Percentiles rank a stretch among this genome's conserved stretches.
phyloP scores from a whole-genome alignment of 495 filamentous ascomycete genomes.

The Elasticomyces elasticus region DNA sequence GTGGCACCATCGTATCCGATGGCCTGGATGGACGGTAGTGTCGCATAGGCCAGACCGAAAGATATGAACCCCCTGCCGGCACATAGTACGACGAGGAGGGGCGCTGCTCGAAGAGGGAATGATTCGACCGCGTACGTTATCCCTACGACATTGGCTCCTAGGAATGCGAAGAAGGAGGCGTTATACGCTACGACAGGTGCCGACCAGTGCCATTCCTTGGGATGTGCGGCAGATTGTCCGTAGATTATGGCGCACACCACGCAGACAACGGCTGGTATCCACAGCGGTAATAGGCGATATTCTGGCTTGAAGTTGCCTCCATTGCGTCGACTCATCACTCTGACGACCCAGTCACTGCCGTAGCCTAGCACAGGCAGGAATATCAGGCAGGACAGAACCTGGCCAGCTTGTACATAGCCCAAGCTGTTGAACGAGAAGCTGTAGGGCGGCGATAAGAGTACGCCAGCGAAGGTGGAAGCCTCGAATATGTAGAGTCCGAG shows the following conservation, averaged over 20 bases:
- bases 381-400: slow-evolving; percentile 3
- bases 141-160: background rate
- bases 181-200: background rate
- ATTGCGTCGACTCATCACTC: slow-evolving; percentile 1
- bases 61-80: slow-evolving; percentile 6
- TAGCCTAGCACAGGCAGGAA: slow-evolving; percentile 6
- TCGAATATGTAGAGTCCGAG: slow-evolving; percentile 6
- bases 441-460: slow-evolving; percentile 6
- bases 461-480: background rate
- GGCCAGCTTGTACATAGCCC: slow-evolving; percentile 4
- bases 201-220: background rate
- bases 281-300: background rate
- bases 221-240: background rate
- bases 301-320: slow-evolving; percentile 4
- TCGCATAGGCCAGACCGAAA: slow-evolving; percentile 2
- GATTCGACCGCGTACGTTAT: slow-evolving; percentile 3
- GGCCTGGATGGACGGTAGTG: background rate
- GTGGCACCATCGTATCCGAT: slow-evolving; percentile 2
- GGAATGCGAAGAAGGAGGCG: slow-evolving; percentile 1
- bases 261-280: background rate
- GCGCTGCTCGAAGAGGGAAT: background rate
- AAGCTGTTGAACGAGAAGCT: slow-evolving; percentile 1
- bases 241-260: background rate
- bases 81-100: slow-evolving; percentile 3
- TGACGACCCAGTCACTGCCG: slow-evolving; percentile 8